Conservation (phyloP, 345 rosid genomes). For the Leavenworthia alabamica region DNA sequence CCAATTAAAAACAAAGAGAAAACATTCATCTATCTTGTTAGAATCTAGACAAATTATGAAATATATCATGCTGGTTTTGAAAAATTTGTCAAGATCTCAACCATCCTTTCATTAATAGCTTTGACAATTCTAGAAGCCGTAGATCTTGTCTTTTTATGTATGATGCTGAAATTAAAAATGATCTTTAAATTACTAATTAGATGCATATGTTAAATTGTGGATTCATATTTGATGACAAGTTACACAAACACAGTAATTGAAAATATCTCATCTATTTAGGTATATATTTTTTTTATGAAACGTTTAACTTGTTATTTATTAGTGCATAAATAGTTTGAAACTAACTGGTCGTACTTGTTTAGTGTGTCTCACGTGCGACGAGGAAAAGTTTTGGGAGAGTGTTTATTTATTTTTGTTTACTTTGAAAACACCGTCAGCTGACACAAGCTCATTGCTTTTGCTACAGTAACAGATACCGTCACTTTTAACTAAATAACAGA, state of each 20-base stretch:
- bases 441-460: constrained; percentile 26
- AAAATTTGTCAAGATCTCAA: constrained; percentile 9
- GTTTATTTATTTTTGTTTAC: background rate
- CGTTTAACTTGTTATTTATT: too few relatives aligned
- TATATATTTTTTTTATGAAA: too few relatives aligned
- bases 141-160: background rate
- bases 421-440: constrained; percentile 14
- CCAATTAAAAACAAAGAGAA: constrained; percentile 1
- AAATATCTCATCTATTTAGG: too few relatives aligned
- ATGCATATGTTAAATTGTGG: background rate
- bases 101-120: constrained; percentile 6
- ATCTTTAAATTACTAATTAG: background rate
- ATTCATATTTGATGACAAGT: too few relatives aligned
- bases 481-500: constrained; percentile 23
- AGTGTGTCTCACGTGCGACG: constrained; percentile 42
- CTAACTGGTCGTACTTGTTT: background rate
- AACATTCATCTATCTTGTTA: constrained; percentile 24
- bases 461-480: constrained; percentile 29
- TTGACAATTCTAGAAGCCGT: background rate
- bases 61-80: constrained; percentile 8
- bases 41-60: constrained; percentile 12
- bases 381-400: constrained; percentile 5
- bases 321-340: too few relatives aligned
- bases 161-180: background rate
- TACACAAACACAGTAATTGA: too few relatives aligned